Evolutionary conservation across 176 grass and related monocot species (phyloP).

Genomic region (Oropetium thomaeum): DNA sequence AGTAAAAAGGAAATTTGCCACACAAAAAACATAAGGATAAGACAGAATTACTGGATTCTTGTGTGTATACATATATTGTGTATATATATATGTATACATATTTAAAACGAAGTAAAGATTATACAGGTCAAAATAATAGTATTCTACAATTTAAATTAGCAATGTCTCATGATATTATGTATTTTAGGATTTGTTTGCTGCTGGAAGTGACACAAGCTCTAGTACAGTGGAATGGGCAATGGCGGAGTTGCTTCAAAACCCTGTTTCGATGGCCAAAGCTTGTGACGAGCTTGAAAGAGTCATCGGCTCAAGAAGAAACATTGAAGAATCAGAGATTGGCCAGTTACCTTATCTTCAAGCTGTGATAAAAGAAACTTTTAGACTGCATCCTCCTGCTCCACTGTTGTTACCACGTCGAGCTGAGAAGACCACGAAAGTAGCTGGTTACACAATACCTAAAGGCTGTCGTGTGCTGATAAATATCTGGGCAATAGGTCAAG

Average conservation of each 20-base stretch:
- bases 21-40: too few relatives aligned
- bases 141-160: too few relatives aligned
- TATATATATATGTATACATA: too few relatives aligned
- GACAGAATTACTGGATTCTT: too few relatives aligned
- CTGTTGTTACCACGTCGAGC: conserved; percentile 23
- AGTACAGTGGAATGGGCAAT: conserved; percentile 50
- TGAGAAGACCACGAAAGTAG: neutral
- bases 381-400: conserved; percentile 19
- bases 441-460: conserved; percentile 20
- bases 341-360: conserved; percentile 36
- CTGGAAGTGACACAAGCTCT: conserved; percentile 45
- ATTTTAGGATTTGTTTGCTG: conserved; percentile 45
- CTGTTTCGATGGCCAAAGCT: conserved; percentile 1
- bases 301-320: neutral
- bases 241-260: conserved; percentile 41
- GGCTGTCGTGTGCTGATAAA: conserved; percentile 30
- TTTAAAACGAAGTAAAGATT: too few relatives aligned
- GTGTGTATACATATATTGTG: too few relatives aligned
- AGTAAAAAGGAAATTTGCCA: too few relatives aligned
- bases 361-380: conserved; percentile 10
- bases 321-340: conserved; percentile 39
- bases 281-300: conserved; percentile 19
- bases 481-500: conserved; percentile 23
- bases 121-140: too few relatives aligned
- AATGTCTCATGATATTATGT: too few relatives aligned